Evolutionary conservation across 208 protist genomes (phyloP).

Genomic region (Wallacemonas sp.): DNA sequence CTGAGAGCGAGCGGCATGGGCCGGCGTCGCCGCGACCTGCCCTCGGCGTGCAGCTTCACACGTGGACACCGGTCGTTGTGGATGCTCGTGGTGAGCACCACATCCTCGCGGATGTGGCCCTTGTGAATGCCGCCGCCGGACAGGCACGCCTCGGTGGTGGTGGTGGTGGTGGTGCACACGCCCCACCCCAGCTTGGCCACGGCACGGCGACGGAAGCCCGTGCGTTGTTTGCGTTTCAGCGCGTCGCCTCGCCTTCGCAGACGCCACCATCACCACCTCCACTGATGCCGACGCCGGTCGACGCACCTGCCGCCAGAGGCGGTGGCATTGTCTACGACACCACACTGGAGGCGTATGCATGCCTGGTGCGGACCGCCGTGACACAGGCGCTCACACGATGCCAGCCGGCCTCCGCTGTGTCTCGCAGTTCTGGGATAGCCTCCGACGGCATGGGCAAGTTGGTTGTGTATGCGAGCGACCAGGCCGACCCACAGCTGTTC

Average conservation of each 20-base stretch:
- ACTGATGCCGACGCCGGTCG: neutral
- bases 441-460: constrained; percentile 25
- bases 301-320: constrained; percentile 13
- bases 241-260: neutral
- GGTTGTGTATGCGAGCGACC: constrained; percentile 70
- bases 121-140: neutral
- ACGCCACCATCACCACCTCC: neutral
- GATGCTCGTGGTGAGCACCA: neutral
- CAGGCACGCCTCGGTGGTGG: neutral
- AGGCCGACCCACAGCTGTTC: constrained; percentile 49
- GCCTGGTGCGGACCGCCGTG: constrained; percentile 45
- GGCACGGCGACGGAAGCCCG: neutral
- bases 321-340: constrained; percentile 49
- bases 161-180: neutral
- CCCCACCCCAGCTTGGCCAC: neutral
- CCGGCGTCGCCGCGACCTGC: neutral
- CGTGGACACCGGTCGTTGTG: neutral
- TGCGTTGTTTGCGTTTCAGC: constrained; percentile 1
- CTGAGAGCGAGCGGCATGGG: neutral
- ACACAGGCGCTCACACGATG: constrained; percentile 50
- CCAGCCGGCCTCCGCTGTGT: neutral
- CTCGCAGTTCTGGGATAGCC: too few species aligned
- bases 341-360: constrained; percentile 49
- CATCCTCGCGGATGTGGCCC: neutral
- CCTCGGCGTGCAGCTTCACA: constrained; percentile 1